Evolutionary conservation across 257 asterid species (phyloP), one percentile per base, ranked within the genome.

Genomic region (Capsicum pubescens): DNA sequence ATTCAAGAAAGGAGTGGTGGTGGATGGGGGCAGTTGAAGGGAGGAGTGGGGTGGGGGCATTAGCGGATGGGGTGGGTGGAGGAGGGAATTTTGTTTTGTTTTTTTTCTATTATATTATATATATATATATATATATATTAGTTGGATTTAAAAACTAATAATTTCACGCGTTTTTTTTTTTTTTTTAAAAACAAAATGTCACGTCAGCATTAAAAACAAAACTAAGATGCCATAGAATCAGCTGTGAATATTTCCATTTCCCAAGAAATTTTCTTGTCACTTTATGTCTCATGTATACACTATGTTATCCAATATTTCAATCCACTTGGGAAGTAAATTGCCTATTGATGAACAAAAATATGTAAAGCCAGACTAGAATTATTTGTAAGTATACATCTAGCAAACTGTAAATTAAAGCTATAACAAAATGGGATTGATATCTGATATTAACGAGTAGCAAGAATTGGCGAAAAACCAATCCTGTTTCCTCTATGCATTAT

Each of bases 271-370:
- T 74, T 74, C 8, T 13, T 14, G 64, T 26, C 48, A 48, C 19
- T 61, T 48, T 4, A 59, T 54, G 16, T 55, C 61, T 74, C 46
- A 21, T 74, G 81, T 76, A 19, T 50, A 52, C 61, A 77, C 48
- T 76, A 7, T 54, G 32, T 14, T 7, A 54, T 77, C 64, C 81
- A 76, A 54, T 7, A 14, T 11, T 26, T 48, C 50, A 77, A 54
- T 13, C 2, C 15, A 77, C 64, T 26, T 77, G 66, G 26, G 50
- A 26, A 26, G 32, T 15, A 77, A 77, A 54, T 26, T 54, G 48
- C 50, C 82, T 77, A 54, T 55, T 77, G 48, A 77, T 77, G 42
- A 77, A 54, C 66, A 77, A 32, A 50, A 77, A 72, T 19, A 72
- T 72, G 80, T 11, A 48, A 48, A 48, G 36, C 10, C 10, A 4